Evolutionary conservation across 208 protist genomes (phyloP).

Genomic region (Trichomonas vaginalis): DNA sequence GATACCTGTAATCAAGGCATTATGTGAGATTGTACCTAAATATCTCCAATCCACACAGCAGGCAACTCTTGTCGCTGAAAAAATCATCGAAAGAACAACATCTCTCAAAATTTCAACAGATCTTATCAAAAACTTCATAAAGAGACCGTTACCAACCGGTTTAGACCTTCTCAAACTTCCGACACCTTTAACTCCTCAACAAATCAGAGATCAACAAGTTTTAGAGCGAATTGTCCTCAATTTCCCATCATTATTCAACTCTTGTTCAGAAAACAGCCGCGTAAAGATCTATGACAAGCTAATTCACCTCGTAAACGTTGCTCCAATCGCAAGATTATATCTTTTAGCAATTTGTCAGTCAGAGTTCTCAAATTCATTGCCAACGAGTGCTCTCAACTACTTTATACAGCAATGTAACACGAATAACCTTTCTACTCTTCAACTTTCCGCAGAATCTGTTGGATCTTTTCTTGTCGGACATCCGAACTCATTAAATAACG

Average conservation of each 20-base stretch:
- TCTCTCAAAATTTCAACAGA: not conserved
- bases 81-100: not conserved
- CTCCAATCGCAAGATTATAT: not conserved
- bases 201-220: not conserved
- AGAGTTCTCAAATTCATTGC: not conserved
- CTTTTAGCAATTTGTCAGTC: not conserved
- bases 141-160: not conserved
- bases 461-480: not conserved
- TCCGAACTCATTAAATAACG: not conserved
- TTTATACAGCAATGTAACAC: not conserved
- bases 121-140: not conserved
- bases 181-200: not conserved
- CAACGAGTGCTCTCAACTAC: not conserved
- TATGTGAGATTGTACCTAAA: not conserved
- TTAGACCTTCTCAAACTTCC: not conserved
- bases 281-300: not conserved
- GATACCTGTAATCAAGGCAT: not conserved
- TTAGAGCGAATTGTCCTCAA: not conserved
- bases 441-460: not conserved
- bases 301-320: not conserved
- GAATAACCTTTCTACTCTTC: not conserved
- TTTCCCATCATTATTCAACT: not conserved
- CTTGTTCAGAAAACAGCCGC: not conserved
- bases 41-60: not conserved
- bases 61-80: not conserved